Percentiles rank a stretch among this genome's conserved stretches.
Conservation (phyloP, 2,329 filamentous ascomycete genomes). For the Cercospora citrullina region DNA sequence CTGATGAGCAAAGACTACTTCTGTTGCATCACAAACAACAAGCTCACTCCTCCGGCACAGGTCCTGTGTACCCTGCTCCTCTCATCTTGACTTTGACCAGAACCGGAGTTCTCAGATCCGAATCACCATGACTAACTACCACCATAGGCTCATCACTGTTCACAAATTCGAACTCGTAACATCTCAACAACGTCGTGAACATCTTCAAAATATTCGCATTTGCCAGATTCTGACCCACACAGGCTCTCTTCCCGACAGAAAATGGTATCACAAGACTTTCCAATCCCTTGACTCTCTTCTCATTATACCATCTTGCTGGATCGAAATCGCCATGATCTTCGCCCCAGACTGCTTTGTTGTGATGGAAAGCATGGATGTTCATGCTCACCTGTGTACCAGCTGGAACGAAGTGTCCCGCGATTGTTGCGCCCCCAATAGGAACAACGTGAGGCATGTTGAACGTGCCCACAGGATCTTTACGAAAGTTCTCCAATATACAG, state of each 20-base stretch:
- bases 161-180: conserved; percentile 8
- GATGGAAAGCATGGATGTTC: conserved; percentile 7
- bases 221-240: conserved; percentile 11
- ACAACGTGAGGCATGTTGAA: not conserved
- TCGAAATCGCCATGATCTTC: conserved; percentile 8
- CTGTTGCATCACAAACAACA: not conserved
- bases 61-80: not conserved
- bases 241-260: conserved; percentile 7
- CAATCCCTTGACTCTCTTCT: not conserved
- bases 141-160: conserved; percentile 7
- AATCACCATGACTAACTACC: not conserved
- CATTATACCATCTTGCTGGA: conserved; percentile 13
- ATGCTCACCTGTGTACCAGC: conserved; percentile 7
- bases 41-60: not conserved
- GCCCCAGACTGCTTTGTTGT: conserved; percentile 11
- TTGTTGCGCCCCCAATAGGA: not conserved
- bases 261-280: conserved; percentile 9
- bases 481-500: not conserved
- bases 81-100: conserved; percentile 6
- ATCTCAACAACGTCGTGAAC: conserved; percentile 5
- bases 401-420: conserved; percentile 7
- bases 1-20: not conserved
- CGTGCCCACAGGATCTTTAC: not conserved
- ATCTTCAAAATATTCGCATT: conserved; percentile 12
- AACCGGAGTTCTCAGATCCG: conserved; percentile 1